Conservation (phyloP, 192 early-diverging fungal species). For the Umbelopsis vinacea region DNA sequence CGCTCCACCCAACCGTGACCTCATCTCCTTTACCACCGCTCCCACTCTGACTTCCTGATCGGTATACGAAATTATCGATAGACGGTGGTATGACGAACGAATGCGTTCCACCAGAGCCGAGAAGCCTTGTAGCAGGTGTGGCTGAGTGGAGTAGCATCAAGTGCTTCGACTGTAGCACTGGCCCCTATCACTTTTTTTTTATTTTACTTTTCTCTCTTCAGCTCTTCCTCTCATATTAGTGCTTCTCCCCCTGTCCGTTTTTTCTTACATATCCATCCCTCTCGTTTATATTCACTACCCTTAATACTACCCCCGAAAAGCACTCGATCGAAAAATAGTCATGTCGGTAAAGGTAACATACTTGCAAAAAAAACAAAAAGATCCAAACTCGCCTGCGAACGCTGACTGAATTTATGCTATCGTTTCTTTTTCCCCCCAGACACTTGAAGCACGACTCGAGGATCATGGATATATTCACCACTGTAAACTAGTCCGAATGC, state of each 20-base stretch:
- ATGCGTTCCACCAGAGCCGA: background rate
- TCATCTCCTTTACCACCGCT: background rate
- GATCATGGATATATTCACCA: constrained; percentile 25
- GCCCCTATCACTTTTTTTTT: background rate
- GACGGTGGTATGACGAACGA: constrained; percentile 7
- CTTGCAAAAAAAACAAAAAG: background rate
- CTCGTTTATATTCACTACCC: background rate
- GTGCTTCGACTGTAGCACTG: constrained; percentile 19
- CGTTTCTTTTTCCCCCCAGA: background rate
- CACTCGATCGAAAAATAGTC: background rate
- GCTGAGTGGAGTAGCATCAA: constrained; percentile 19
- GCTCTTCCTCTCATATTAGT: constrained; percentile 1
- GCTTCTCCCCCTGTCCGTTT: background rate
- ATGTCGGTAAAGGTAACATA: constrained; percentile 10
- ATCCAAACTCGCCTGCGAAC: background rate
- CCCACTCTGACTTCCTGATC: constrained; percentile 12
- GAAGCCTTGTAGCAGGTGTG: constrained; percentile 4
- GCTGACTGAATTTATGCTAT: background rate
- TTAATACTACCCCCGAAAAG: background rate
- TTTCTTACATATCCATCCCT: background rate
- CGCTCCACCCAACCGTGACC: background rate
- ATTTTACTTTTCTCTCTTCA: background rate
- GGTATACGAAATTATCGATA: constrained; percentile 11
- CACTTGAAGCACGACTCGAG: constrained; percentile 23
- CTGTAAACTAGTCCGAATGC: constrained; percentile 25